Evolutionary conservation across 2,329 filamentous ascomycete genomes (phyloP).

Genomic region (Fusarium pseudoanthophilum): DNA sequence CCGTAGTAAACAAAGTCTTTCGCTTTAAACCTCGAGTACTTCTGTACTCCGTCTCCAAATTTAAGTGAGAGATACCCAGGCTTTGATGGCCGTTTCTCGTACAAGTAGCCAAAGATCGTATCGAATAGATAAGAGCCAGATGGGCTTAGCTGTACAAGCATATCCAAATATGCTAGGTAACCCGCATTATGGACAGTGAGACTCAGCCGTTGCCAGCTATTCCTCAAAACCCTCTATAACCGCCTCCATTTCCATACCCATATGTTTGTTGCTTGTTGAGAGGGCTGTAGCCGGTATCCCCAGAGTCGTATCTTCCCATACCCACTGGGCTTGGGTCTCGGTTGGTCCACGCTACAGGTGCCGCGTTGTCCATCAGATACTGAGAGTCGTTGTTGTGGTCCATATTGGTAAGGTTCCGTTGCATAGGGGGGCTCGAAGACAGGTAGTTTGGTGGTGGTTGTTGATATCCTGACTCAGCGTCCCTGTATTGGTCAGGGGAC

Average conservation of each 20-base stretch:
- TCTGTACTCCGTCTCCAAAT: slow-evolving; percentile 25
- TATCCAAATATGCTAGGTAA: slow-evolving; percentile 11
- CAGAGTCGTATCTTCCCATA: slow-evolving; percentile 31
- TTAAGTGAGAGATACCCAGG: slow-evolving; percentile 17
- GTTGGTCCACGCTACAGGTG: slow-evolving; percentile 52
- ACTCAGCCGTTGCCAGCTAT: slow-evolving; percentile 8
- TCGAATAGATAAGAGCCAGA: slow-evolving; percentile 20
- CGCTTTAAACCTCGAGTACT: slow-evolving; percentile 29
- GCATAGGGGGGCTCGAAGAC: slow-evolving; percentile 44
- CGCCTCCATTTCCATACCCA: slow-evolving; percentile 40
- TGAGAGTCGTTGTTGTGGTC: slow-evolving; percentile 51
- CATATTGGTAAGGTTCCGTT: slow-evolving; percentile 54
- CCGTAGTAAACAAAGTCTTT: slow-evolving; percentile 44
- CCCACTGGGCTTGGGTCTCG: slow-evolving; percentile 28
- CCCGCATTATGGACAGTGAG: slow-evolving; percentile 28
- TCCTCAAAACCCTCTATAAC: slow-evolving; percentile 43
- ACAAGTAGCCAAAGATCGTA: slow-evolving; percentile 14
- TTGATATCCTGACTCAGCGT: slow-evolving; percentile 36
- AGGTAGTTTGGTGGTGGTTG: slow-evolving; percentile 35
- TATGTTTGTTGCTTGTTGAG: slow-evolving; percentile 35
- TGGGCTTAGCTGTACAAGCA: slow-evolving; percentile 25
- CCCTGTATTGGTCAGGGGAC: slow-evolving; percentile 49
- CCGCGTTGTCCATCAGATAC: slow-evolving; percentile 53
- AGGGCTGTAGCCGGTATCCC: slow-evolving; percentile 36
- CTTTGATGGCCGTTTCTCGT: slow-evolving; percentile 8